Percentiles rank a stretch among this genome's conserved stretches.
These are phyloP conservation scores for Niveomyces coronatus DNA, from an alignment of 2,329 filamentous ascomycete species.

Conservation along the genomic window DNA sequence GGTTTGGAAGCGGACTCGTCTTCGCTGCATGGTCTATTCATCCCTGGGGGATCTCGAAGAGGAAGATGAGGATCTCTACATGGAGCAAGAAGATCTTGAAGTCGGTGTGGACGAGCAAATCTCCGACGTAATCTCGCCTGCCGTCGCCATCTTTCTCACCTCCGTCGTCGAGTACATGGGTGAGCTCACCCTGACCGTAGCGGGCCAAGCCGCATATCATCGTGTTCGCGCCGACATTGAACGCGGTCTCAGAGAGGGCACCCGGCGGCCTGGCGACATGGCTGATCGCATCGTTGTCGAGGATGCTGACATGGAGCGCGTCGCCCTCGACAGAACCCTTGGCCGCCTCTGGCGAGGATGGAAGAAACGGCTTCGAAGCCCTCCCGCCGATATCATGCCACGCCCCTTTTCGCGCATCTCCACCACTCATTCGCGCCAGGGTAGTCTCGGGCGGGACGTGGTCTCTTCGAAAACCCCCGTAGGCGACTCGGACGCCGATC, in stretches of 20 bases:
- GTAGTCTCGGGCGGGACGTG: constrained; percentile 29
- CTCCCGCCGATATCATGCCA: constrained; percentile 35
- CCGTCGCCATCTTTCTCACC: constrained; percentile 90
- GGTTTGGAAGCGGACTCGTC: constrained; percentile 84
- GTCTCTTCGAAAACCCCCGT: constrained; percentile 19
- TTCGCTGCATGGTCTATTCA: constrained; percentile 97
- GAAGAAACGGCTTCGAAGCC: constrained; percentile 72
- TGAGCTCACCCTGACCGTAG: constrained; percentile 80
- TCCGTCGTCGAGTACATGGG: constrained; percentile 91
- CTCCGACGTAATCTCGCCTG: constrained; percentile 69
- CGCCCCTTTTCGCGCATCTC: constrained; percentile 41
- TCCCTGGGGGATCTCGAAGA: constrained; percentile 95
- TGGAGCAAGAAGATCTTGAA: constrained; percentile 67
- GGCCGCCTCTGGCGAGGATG: constrained; percentile 89
- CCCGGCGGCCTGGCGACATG: constrained; percentile 34
- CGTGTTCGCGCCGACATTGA: constrained; percentile 50
- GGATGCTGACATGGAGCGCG: constrained; percentile 84
- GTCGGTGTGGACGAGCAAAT: constrained; percentile 44
- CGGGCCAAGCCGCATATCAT: constrained; percentile 72
- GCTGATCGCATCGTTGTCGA: constrained; percentile 70
- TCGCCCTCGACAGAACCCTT: constrained; percentile 80
- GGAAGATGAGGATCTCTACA: constrained; percentile 86
- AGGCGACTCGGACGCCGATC: constrained; percentile 10
- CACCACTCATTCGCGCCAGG: constrained; percentile 18
- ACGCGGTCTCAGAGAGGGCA: constrained; percentile 46